phyloP scores from a whole-genome alignment of 1,284 basidiomycete genomes.

The Neonothopanus nambi region DNA sequence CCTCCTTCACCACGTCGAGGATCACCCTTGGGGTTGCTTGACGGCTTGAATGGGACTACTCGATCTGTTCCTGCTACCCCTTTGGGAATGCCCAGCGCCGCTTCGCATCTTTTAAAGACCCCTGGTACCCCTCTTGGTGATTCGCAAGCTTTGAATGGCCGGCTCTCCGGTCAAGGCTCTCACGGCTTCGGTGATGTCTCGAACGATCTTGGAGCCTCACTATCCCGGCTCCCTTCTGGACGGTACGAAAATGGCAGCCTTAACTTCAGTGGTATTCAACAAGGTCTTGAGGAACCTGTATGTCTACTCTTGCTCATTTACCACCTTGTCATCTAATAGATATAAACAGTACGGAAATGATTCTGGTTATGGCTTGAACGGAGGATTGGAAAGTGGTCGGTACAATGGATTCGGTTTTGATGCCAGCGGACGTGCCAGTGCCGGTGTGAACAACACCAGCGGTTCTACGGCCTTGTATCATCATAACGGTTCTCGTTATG shows the following conservation, averaged over 20 bases:
- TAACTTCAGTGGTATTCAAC: conserved; percentile 53
- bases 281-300: conserved; percentile 50
- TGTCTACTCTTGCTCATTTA: conserved; percentile 25
- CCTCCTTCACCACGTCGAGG: conserved; percentile 63
- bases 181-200: conserved; percentile 49
- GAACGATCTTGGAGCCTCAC: conserved; percentile 66
- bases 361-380: conserved; percentile 56
- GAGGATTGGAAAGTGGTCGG: conserved; percentile 49
- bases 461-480: conserved; percentile 83
- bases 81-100: conserved; percentile 50
- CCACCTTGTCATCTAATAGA: conserved; percentile 7
- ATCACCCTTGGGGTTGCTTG: conserved; percentile 64
- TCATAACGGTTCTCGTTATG: conserved; percentile 76
- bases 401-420: conserved; percentile 74
- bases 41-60: conserved; percentile 59
- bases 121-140: conserved; percentile 72
- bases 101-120: conserved; percentile 57
- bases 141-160: conserved; percentile 55
- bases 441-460: conserved; percentile 49
- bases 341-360: conserved; percentile 61
- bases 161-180: conserved; percentile 56
- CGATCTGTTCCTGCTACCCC: conserved; percentile 80
- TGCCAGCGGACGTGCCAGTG: conserved; percentile 34
- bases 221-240: conserved; percentile 63
- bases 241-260: conserved; percentile 56